Conservation (phyloP, 805 yeast species). For the Alloascoidea africana region DNA sequence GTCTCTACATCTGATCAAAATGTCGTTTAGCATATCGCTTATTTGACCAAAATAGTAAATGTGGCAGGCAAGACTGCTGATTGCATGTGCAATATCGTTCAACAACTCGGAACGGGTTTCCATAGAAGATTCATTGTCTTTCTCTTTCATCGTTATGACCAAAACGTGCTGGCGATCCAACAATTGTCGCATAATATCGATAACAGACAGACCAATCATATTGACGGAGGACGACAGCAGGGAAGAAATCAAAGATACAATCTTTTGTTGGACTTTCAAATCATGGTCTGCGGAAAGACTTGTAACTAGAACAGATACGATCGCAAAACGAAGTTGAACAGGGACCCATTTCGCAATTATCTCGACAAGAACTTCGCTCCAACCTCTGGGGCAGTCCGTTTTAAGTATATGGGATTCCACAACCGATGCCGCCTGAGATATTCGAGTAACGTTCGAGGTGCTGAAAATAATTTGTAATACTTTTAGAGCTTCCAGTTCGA, state of each 20-base stretch:
- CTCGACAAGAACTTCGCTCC: constrained; percentile 47
- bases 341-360: constrained; percentile 66
- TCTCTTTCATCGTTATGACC: too few species aligned
- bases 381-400: constrained; percentile 14
- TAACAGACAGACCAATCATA: constrained; percentile 75
- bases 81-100: constrained; percentile 34
- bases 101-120: constrained; percentile 16
- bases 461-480: constrained; percentile 49
- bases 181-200: constrained; percentile 51
- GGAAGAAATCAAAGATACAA: constrained; percentile 33
- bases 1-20: constrained; percentile 19
- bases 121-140: background rate
- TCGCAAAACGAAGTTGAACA: constrained; percentile 57
- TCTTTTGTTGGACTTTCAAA: constrained; percentile 19
- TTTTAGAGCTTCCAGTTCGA: constrained; percentile 6
- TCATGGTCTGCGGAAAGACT: background rate
- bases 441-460: constrained; percentile 44
- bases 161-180: background rate
- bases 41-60: constrained; percentile 79
- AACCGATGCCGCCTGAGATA: constrained; percentile 38
- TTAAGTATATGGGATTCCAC: constrained; percentile 31
- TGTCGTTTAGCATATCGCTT: constrained; percentile 63
- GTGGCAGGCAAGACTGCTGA: constrained; percentile 61
- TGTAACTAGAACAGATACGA: constrained; percentile 32
- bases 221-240: constrained; percentile 59